These are phyloP conservation scores for Phytophthora sp. DNA, from an alignment of 352 stramenopile genomes.

Conservation along the genomic window DNA sequence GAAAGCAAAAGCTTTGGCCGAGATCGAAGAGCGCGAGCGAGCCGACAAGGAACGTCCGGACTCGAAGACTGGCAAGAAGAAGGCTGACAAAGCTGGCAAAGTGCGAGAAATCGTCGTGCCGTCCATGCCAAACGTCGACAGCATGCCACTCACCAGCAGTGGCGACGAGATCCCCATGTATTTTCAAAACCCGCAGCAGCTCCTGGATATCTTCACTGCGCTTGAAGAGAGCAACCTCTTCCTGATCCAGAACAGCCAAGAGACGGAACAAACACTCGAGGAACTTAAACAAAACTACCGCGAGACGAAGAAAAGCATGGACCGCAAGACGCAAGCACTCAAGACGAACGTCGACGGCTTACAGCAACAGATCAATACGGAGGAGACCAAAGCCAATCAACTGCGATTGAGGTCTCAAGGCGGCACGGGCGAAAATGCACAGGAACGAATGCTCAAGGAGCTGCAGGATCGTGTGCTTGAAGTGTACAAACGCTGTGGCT, in stretches of 20 bases:
- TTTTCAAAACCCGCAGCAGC: conserved; percentile 92
- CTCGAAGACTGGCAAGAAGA: conserved; percentile 55
- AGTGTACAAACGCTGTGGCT: conserved; percentile 94
- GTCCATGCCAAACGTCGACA: conserved; percentile 72
- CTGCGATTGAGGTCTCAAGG: conserved; percentile 70
- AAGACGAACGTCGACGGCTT: conserved; percentile 92
- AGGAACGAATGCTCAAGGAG: conserved; percentile 91
- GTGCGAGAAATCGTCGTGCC: conserved; percentile 54
- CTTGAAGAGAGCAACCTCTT: conserved; percentile 97
- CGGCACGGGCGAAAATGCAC: conserved; percentile 83
- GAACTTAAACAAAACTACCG: conserved; percentile 94
- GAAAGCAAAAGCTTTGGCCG: conserved; percentile 53
- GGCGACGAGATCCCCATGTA: conserved; percentile 96
- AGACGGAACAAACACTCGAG: conserved; percentile 95
- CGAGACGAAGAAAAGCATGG: conserved; percentile 91
- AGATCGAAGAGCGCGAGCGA: conserved; percentile 74
- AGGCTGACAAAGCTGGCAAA: conserved; percentile 59
- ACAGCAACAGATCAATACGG: conserved; percentile 83
- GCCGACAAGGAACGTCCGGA: conserved; percentile 64
- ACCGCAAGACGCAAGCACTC: conserved; percentile 84
- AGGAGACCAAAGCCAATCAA: conserved; percentile 86
- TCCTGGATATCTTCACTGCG: conserved; percentile 94
- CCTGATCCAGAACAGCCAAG: conserved; percentile 95
- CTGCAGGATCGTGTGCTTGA: conserved; percentile 88
- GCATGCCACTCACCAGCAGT: conserved; percentile 69